Conservation (phyloP, 1,284 basidiomycete genomes). For the Gomphus bonarii region DNA sequence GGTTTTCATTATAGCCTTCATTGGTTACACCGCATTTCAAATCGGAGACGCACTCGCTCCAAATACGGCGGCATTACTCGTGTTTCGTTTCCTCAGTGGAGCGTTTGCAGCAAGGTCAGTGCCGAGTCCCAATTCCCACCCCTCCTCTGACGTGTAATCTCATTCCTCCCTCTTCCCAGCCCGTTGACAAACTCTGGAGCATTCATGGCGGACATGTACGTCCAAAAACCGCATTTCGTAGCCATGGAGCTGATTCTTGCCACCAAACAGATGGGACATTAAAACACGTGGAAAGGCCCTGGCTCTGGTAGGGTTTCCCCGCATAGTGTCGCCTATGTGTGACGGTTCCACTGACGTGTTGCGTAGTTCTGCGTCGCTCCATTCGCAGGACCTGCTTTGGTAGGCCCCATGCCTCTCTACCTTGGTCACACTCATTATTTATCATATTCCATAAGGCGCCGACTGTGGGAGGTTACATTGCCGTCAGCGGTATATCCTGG, state of each 20-base stretch:
- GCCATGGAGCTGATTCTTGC: conserved; percentile 21
- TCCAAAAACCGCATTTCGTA: conserved; percentile 14
- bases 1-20: conserved; percentile 57
- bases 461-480: conserved; percentile 49
- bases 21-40: conserved; percentile 55
- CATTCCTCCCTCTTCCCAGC: conserved; percentile 5
- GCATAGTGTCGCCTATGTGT: background rate
- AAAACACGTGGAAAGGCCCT: conserved; percentile 60
- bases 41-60: conserved; percentile 52
- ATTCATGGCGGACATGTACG: conserved; percentile 40
- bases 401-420: background rate
- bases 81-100: conserved; percentile 62
- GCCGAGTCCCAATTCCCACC: background rate
- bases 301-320: conserved; percentile 29
- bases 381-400: conserved; percentile 56
- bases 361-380: conserved; percentile 54
- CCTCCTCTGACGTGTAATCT: background rate
- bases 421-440: conserved; percentile 15
- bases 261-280: conserved; percentile 41
- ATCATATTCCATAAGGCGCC: conserved; percentile 34
- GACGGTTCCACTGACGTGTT: background rate
- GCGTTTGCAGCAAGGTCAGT: conserved; percentile 38
- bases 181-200: conserved; percentile 37
- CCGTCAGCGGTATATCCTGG: conserved; percentile 38
- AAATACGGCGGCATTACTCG: conserved; percentile 50